phyloP scores from a whole-genome alignment of 371 early-diverging fungal species.

The Mucor velutinosus region DNA sequence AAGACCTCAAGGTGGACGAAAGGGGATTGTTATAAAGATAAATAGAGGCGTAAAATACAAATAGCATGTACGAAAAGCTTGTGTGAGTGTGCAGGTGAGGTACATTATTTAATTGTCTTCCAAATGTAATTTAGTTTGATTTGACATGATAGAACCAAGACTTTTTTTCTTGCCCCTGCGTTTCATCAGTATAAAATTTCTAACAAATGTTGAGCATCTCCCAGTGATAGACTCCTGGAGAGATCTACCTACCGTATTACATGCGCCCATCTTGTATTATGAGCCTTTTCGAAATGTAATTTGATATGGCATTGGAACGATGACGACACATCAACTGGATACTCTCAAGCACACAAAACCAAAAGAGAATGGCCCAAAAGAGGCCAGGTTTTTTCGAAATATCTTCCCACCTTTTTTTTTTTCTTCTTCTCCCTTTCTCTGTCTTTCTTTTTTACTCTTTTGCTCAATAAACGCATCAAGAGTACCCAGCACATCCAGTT shows the following conservation, averaged over 20 bases:
- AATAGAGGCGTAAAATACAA: neutral
- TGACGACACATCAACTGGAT: neutral
- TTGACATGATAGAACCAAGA: neutral
- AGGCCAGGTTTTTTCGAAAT: conserved; percentile 1
- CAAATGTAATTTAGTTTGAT: neutral
- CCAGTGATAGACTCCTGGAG: neutral
- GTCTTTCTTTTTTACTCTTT: conserved; percentile 5
- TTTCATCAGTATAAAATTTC: neutral
- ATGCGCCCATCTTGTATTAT: neutral
- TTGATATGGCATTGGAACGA: neutral
- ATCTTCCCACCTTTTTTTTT: neutral
- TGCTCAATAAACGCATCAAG: neutral
- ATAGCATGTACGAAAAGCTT: neutral
- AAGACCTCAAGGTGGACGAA: neutral
- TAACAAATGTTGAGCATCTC: neutral
- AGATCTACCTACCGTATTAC: neutral
- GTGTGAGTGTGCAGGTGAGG: neutral
- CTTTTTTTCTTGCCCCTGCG: neutral
- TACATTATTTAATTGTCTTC: neutral
- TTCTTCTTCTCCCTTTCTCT: neutral
- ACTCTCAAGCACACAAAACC: neutral
- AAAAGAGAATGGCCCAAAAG: neutral
- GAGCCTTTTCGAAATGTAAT: neutral
- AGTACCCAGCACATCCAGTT: neutral
- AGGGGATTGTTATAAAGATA: neutral